These are phyloP conservation scores for Boletus rufocinnamomeus DNA, from an alignment of 768 basidiomycete genomes.

Conservation along the genomic window DNA sequence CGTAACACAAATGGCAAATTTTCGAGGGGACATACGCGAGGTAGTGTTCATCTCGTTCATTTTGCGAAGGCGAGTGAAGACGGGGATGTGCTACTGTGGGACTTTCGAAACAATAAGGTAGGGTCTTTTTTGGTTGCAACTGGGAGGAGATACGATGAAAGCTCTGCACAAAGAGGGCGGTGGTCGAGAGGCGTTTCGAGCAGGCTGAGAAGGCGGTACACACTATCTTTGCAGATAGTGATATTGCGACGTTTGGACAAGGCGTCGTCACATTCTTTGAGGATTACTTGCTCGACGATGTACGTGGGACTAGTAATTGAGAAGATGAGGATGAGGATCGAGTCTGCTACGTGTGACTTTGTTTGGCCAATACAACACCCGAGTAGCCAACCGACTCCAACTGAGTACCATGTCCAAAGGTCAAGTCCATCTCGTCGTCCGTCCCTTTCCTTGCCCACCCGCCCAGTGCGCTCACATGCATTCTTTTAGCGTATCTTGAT, in stretches of 20 bases:
- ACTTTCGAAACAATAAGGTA: conserved; percentile 51
- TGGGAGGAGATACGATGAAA: conserved; percentile 22
- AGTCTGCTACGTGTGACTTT: conserved; percentile 20
- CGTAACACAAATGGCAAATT: conserved; percentile 31
- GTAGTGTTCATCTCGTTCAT: conserved; percentile 41
- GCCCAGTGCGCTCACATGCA: conserved; percentile 14
- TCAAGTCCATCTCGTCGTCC: conserved; percentile 75
- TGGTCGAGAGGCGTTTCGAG: conserved; percentile 35
- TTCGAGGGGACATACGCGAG: conserved; percentile 36
- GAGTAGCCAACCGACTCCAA: background rate
- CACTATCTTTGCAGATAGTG: conserved; percentile 41
- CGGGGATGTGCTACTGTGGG: conserved; percentile 48
- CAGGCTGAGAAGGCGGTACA: conserved; percentile 41
- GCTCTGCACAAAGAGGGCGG: conserved; percentile 36
- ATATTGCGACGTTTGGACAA: conserved; percentile 44
- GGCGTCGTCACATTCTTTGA: conserved; percentile 42
- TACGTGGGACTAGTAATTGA: conserved; percentile 1
- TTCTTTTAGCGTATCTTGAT: conserved; percentile 73
- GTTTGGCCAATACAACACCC: conserved; percentile 22
- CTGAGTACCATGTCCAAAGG: conserved; percentile 63
- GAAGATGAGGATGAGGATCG: background rate
- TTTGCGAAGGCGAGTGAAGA: conserved; percentile 51
- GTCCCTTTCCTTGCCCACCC: conserved; percentile 32
- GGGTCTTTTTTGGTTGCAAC: conserved; percentile 17
- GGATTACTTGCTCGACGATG: conserved; percentile 29